These are phyloP conservation scores for Fusarium pseudoanthophilum DNA, from an alignment of 2,329 filamentous ascomycete genomes.

Conservation along the genomic window DNA sequence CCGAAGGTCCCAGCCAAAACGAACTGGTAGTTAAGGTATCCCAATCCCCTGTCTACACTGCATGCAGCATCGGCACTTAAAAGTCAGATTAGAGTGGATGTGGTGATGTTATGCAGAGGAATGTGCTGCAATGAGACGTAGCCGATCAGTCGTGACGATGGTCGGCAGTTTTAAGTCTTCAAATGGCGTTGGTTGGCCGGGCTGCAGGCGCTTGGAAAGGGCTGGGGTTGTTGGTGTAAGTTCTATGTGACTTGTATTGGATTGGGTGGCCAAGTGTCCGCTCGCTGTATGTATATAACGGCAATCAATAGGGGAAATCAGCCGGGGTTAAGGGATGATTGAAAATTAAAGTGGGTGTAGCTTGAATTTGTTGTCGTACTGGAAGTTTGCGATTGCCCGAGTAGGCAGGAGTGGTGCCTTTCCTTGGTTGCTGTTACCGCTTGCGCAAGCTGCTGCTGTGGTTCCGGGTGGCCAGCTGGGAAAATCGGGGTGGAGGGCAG, in stretches of 20 bases:
- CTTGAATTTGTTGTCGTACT: constrained; percentile 21
- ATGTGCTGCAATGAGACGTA: constrained; percentile 38
- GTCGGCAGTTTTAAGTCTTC: constrained; percentile 31
- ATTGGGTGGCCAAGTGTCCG: constrained; percentile 28
- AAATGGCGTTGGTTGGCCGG: constrained; percentile 40
- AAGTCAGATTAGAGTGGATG: constrained; percentile 25
- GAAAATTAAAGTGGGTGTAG: constrained; percentile 32
- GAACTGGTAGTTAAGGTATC: constrained; percentile 23
- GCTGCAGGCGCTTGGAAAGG: constrained; percentile 33
- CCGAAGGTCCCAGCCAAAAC: constrained; percentile 32
- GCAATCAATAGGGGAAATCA: constrained; percentile 10
- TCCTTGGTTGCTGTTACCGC: constrained; percentile 40
- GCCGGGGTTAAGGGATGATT: constrained; percentile 18
- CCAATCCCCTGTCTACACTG: constrained; percentile 37
- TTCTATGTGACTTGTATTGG: constrained; percentile 24
- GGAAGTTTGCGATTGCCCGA: constrained; percentile 30
- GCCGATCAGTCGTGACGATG: constrained; percentile 26
- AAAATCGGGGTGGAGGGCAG: constrained; percentile 57
- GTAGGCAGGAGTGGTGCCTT: constrained; percentile 31
- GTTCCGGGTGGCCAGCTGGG: constrained; percentile 46
- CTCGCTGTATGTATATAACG: constrained; percentile 28
- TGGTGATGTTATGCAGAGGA: constrained; percentile 38
- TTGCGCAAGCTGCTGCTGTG: constrained; percentile 40
- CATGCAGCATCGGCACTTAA: constrained; percentile 40
- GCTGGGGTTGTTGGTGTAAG: constrained; percentile 23